Evolutionary conservation across 441 rosid genomes (phyloP), one percentile per base, ranked within the genome.

Genomic region (Omphalea diandra): DNA sequence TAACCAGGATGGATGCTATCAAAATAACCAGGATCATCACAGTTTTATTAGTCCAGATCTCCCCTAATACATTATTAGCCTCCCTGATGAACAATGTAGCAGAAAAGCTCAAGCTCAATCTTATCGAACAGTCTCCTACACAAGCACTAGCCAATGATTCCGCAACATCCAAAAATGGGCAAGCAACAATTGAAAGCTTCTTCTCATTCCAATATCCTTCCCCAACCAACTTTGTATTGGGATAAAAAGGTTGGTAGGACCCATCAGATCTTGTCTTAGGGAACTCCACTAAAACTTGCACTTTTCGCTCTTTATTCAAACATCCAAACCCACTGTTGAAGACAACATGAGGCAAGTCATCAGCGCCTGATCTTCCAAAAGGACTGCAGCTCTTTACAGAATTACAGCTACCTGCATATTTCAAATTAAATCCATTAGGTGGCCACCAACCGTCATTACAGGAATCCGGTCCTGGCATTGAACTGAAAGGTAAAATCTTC

Each of bases 151-250:
- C 76, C 70, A 73, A 68, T 7, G 86, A 72, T 35, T 61, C 72
- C 4, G 75, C 35, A 0, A 6, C 18, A 18, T 77, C 71, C 43
- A 72, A 50, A 49, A 82, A 66, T 47, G 61, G 55, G 31, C 77
- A 78, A 27, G 76, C 84, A 27, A 58, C 44, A 40, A 82, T 29
- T 24, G 20, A 41, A 10, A 82, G 65, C 52, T 70, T 75, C 40
- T 71, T 70, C 5, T 68, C 63, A 5, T 76, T 82, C 86, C 86
- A 82, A n/a, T 18, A 17, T 53, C 79, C 84, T 73, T 84, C 86
- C 14, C 79, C 84, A 17, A 82, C 63, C 53, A 84, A 47, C 2
- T 73, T 65, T 24, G 52, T 65, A 58, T 26, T 73, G 10, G 70
- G 77, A 73, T 71, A 36, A 18, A 82, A 76, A 11, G 68, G 49